Evolutionary conservation across 768 basidiomycete species (phyloP).

Genomic region (Hemileccinum rubropunctum): DNA sequence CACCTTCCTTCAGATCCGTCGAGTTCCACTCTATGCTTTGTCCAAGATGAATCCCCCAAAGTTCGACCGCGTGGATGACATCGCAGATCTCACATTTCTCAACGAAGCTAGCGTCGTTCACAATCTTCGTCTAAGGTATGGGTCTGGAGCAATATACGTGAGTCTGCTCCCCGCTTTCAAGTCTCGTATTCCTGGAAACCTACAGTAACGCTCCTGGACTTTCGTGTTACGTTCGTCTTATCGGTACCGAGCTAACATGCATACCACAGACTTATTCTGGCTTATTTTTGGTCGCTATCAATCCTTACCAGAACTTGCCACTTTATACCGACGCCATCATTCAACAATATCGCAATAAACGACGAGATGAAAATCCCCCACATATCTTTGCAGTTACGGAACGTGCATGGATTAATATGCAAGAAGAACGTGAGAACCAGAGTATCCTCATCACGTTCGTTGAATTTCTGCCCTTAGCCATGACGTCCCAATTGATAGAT

Average conservation of each 20-base stretch:
- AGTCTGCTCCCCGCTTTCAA: slow-evolving; percentile 31
- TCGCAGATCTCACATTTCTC: slow-evolving; percentile 95
- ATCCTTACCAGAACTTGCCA: slow-evolving; percentile 91
- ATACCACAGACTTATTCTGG: slow-evolving; percentile 81
- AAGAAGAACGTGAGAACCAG: slow-evolving; percentile 94
- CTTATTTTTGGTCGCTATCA: slow-evolving; percentile 96
- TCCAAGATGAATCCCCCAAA: slow-evolving; percentile 99
- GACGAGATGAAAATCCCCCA: slow-evolving; percentile 90
- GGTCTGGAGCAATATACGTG: slow-evolving; percentile 90
- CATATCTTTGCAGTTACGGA: slow-evolving; percentile 98
- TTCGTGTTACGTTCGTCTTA: slow-evolving; percentile 3
- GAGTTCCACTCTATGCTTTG: slow-evolving; percentile 73
- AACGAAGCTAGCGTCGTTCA: slow-evolving; percentile 99
- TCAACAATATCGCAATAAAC: slow-evolving; percentile 85
- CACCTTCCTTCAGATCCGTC: slow-evolving; percentile 47
- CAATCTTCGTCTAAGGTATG: slow-evolving; percentile 89
- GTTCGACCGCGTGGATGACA: slow-evolving; percentile 97
- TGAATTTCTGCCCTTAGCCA: neutral
- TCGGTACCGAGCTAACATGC: slow-evolving; percentile 11
- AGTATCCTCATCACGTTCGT: slow-evolving; percentile 96
- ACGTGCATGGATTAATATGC: slow-evolving; percentile 97
- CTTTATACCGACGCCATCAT: slow-evolving; percentile 88
- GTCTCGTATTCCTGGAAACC: neutral
- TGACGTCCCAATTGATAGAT: slow-evolving; percentile 9
- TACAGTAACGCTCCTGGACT: slow-evolving; percentile 2